A percentile compares a stretch with the other conserved stretches of the same genome.
phyloP scores from a whole-genome alignment of 106 monocot species.

The Dioscorea zingiberensis region DNA sequence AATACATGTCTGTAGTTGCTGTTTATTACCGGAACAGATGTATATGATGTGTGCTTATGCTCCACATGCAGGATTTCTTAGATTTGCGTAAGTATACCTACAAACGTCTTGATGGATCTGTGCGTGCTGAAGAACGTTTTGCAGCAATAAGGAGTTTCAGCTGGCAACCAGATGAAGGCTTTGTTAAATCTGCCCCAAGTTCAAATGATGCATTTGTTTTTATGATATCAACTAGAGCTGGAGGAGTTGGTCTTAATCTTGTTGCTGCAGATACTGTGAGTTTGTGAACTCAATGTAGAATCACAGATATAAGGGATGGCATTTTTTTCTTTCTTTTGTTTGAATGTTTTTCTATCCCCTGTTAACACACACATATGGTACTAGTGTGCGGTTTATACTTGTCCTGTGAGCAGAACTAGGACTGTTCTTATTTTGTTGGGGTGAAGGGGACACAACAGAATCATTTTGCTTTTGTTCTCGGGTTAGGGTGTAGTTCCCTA shows the following conservation, averaged over 20 bases:
- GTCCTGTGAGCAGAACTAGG: too few species aligned
- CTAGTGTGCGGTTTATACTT: too few species aligned
- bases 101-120: conserved; percentile 96
- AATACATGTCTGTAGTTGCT: background rate
- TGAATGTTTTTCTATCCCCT: too few species aligned
- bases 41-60: conserved; percentile 1
- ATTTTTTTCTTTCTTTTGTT: too few species aligned
- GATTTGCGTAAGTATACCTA: conserved; percentile 89
- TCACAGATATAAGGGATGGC: too few species aligned
- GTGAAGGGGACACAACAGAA: too few species aligned
- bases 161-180: conserved; percentile 15
- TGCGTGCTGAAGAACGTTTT: conserved; percentile 99
- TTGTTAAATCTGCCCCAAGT: conserved; percentile 14
- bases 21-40: background rate
- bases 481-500: too few species aligned
- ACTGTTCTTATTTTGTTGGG: too few species aligned
- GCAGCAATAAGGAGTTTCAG: conserved; percentile 93
- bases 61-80: conserved; percentile 67
- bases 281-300: background rate
- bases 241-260: conserved; percentile 99
- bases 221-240: conserved; percentile 96
- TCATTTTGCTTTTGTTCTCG: too few species aligned
- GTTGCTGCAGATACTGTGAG: conserved; percentile 96
- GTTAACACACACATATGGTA: too few species aligned
- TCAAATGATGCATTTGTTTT: conserved; percentile 76